Conservation (phyloP, 495 filamentous ascomycete species). For the Lindgomyces ingoldianus region DNA sequence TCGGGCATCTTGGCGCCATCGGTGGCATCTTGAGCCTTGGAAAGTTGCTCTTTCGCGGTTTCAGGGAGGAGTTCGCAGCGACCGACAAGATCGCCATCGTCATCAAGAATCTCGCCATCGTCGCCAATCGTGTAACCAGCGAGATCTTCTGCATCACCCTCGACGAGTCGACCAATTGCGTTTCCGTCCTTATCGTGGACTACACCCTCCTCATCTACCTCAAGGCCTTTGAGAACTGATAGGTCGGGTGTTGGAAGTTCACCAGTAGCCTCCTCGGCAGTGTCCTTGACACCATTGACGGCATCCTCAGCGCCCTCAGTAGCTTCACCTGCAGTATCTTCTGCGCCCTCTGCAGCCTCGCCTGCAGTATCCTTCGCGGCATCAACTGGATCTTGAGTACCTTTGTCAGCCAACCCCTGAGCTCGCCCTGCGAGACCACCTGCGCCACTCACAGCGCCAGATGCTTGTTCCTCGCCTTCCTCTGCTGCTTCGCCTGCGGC, state of each 20-base stretch:
- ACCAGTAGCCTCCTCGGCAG: conserved; percentile 17
- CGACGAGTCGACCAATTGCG: conserved; percentile 58
- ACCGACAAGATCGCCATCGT: conserved; percentile 64
- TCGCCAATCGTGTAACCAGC: conserved; percentile 61
- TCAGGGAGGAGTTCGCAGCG: conserved; percentile 56
- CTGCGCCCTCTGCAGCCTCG: conserved; percentile 33
- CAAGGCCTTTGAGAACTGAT: conserved; percentile 57
- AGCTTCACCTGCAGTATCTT: conserved; percentile 24
- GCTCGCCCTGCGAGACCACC: conserved; percentile 43
- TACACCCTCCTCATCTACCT: conserved; percentile 59
- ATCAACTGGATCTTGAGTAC: conserved; percentile 18
- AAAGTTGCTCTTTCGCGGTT: conserved; percentile 41
- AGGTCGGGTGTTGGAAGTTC: conserved; percentile 49
- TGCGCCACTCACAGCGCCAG: conserved; percentile 31
- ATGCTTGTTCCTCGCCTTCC: conserved; percentile 10
- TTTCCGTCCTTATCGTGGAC: conserved; percentile 59
- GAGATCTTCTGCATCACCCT: conserved; percentile 63
- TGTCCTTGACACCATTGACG: conserved; percentile 37
- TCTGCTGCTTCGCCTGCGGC: conserved; percentile 29
- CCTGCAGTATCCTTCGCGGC: conserved; percentile 29
- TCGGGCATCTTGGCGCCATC: conserved; percentile 41
- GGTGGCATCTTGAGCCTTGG: conserved; percentile 41
- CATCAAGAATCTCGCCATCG: conserved; percentile 64
- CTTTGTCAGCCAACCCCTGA: conserved; percentile 33
- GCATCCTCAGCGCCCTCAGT: conserved; percentile 34